These are phyloP conservation scores for Eruca vesicaria DNA, from an alignment of 441 rosid species.

Conservation along the genomic window DNA sequence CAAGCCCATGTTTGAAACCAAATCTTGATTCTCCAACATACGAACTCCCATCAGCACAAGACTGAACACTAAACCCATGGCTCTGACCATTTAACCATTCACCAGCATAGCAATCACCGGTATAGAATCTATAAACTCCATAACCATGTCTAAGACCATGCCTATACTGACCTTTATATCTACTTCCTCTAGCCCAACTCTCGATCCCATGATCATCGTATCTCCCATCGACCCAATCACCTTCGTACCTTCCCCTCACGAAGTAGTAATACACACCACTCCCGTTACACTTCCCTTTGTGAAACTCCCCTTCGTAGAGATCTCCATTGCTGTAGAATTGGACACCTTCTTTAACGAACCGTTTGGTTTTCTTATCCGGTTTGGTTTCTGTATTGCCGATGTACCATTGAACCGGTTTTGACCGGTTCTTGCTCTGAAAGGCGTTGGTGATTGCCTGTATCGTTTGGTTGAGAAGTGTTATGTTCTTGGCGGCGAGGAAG, in stretches of 20 bases:
- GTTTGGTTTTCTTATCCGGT: conserved; percentile 21
- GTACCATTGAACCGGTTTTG: conserved; percentile 76
- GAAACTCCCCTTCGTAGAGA: conserved; percentile 84
- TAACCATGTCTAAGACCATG: conserved; percentile 81
- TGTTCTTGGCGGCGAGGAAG: conserved; percentile 74
- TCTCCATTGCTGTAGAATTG: conserved; percentile 90
- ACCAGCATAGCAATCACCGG: no score
- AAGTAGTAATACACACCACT: no score
- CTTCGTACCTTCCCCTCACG: conserved; percentile 69
- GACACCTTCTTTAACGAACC: conserved; percentile 71
- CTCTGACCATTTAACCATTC: no score
- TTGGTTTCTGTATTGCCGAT: conserved; percentile 52
- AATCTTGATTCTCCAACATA: conserved; percentile 78
- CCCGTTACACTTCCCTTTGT: neutral
- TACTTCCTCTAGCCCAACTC: no score
- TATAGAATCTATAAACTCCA: conserved; percentile 75
- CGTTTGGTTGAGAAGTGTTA: conserved; percentile 48
- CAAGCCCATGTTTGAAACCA: conserved; percentile 87
- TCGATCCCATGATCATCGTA: conserved; percentile 90
- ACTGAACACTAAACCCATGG: conserved; percentile 87
- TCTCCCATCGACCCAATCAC: conserved; percentile 91
- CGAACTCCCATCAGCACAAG: conserved; percentile 88
- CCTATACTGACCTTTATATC: no score
- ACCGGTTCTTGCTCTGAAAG: conserved; percentile 35
- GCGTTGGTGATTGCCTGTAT: conserved; percentile 32